Percentiles rank a stretch among this genome's conserved stretches.
Conservation (phyloP, 1,284 basidiomycete genomes). For the Trichosporon faecale region DNA sequence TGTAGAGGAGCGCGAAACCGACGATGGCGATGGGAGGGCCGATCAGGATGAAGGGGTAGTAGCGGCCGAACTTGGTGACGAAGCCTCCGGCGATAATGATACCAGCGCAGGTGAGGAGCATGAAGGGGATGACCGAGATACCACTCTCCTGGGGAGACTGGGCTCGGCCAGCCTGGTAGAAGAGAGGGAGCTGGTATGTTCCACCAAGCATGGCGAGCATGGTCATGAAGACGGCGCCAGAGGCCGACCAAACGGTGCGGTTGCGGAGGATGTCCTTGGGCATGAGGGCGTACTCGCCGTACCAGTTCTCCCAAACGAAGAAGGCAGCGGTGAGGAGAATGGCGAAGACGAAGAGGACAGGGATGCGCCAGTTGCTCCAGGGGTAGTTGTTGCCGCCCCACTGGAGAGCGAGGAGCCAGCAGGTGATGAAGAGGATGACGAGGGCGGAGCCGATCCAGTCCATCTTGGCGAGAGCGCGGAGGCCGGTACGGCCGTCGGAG, state of each 20-base stretch:
- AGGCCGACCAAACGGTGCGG: constrained; percentile 46
- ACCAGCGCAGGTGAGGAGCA: constrained; percentile 49
- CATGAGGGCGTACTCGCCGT: constrained; percentile 46
- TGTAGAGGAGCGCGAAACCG: constrained; percentile 56
- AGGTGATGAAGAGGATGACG: constrained; percentile 51
- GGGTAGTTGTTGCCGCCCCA: constrained; percentile 53
- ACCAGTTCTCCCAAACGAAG: constrained; percentile 49
- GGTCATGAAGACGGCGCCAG: constrained; percentile 50
- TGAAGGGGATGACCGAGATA: constrained; percentile 55
- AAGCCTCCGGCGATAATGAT: constrained; percentile 51
- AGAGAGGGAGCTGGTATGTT: constrained; percentile 53
- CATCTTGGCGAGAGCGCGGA: constrained; percentile 41
- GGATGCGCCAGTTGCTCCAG: constrained; percentile 45
- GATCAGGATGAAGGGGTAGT: constrained; percentile 51
- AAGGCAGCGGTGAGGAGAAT: constrained; percentile 46
- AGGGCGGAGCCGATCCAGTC: constrained; percentile 53
- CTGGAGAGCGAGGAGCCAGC: constrained; percentile 53
- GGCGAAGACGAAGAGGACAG: constrained; percentile 51
- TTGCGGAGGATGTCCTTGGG: constrained; percentile 40
- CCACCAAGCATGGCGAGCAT: constrained; percentile 53
- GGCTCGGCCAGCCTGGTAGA: constrained; percentile 52
- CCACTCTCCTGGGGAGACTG: constrained; percentile 53
- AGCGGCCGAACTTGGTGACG: constrained; percentile 49
- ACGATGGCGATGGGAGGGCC: constrained; percentile 45
- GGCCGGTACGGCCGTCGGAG: constrained; percentile 19